Evolutionary conservation across 2,329 filamentous ascomycete genomes (phyloP), one percentile per base, ranked within the genome.

Genomic region (Botrytis byssoidea): DNA sequence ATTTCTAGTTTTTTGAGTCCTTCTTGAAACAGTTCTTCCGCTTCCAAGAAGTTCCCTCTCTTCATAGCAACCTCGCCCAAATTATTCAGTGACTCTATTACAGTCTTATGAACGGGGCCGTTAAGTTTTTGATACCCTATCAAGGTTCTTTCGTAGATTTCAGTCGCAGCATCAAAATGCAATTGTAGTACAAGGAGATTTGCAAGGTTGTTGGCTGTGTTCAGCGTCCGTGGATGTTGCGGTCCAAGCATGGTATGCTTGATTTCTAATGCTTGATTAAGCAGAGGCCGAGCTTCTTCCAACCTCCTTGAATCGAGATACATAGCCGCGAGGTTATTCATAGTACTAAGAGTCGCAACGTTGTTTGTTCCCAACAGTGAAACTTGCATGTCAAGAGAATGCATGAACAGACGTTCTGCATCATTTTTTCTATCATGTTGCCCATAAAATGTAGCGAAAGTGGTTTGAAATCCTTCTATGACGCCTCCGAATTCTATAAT

Each of bases 241-340:
- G 75, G 64, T 42, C 74, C 74, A 20, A 72, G 63, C 25, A 57
- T 40, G 3, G 44, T 73, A 35, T 74, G 69, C 32, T 73, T 71
- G 9, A 63, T 40, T 7, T 55, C 32, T 10, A 75, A 70, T 12
- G 74, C 37, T 25, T 42, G 69, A 42, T 64, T 25, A 48, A 75
- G 67, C 37, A 74, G 74, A 29, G 71, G 40, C 37, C 80, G 76
- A 9, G 81, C 79, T 51, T 82, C 76, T 14, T 74, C 35, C 12
- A 78, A 63, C 66, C 76, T 78, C 59, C 75, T 79, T 70, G 79
- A 76, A 10, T 77, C 29, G 1, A 7, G 7, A 61, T 82, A 82
- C 57, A 83, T 76, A 29, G 51, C 12, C 10, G 80, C 80, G 40
- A 84, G 74, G 48, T 80, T 79, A 42, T 79, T 70, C 67, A 81